phyloP scores from a whole-genome alignment of 768 basidiomycete species.

The Lanmaoa pseudosensibilis region DNA sequence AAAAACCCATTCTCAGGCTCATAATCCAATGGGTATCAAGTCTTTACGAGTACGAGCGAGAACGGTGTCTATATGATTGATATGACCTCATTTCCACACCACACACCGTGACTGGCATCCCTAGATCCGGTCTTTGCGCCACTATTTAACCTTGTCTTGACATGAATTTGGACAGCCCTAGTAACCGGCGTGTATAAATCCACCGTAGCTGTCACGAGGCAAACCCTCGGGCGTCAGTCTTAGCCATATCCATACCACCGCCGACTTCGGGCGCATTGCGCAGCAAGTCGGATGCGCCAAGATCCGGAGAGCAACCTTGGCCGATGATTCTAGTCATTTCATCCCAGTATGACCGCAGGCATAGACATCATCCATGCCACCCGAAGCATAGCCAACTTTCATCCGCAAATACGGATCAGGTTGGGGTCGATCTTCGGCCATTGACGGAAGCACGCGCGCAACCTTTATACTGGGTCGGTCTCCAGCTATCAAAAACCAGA shows the following conservation, averaged over 20 bases:
- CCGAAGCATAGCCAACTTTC: not conserved
- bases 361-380: not conserved
- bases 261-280: not conserved
- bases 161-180: not conserved
- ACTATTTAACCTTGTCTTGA: not conserved
- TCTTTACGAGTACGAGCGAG: not conserved
- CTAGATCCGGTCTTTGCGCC: not conserved
- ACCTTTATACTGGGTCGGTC: not conserved
- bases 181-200: not conserved
- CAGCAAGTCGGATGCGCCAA: not conserved
- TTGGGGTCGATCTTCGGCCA: not conserved
- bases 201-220: not conserved
- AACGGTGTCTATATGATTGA: not conserved
- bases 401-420: not conserved
- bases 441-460: not conserved
- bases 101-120: too few species aligned
- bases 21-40: too few species aligned
- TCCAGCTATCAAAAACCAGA: not conserved
- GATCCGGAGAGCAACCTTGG: conserved; percentile 3
- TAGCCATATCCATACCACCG: not conserved
- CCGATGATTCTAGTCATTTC: not conserved
- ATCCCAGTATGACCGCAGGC: not conserved
- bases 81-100: not conserved
- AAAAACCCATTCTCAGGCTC: not conserved
- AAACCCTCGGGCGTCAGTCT: not conserved